Conservation (phyloP, 1,139 yeast species). For the Saccharomyces pastorianus region DNA sequence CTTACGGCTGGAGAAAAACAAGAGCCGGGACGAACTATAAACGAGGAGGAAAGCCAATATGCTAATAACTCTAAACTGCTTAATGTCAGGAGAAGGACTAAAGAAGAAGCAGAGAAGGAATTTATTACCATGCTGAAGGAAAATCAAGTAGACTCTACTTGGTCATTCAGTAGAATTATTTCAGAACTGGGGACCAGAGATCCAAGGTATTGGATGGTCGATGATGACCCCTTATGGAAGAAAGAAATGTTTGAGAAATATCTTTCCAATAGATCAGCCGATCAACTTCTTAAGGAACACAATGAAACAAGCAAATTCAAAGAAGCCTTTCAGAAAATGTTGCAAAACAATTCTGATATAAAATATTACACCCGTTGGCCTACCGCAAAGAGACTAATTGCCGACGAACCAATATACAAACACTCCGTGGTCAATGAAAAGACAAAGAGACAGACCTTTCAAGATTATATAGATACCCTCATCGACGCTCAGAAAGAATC, state of each 20-base stretch:
- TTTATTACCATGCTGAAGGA: constrained; percentile 49
- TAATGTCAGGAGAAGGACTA: constrained; percentile 14
- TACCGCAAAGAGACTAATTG: constrained; percentile 43
- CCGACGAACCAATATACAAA: constrained; percentile 59
- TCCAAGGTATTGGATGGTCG: constrained; percentile 62
- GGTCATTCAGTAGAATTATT: constrained; percentile 70
- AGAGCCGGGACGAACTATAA: not conserved
- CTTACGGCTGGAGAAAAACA: not conserved
- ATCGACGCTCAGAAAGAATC: constrained; percentile 34
- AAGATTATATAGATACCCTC: constrained; percentile 41
- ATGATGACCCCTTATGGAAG: constrained; percentile 51
- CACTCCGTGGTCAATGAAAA: constrained; percentile 55
- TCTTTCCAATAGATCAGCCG: constrained; percentile 46
- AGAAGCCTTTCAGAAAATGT: constrained; percentile 43
- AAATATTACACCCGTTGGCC: constrained; percentile 61
- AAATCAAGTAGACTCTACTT: constrained; percentile 55
- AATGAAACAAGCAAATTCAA: constrained; percentile 49
- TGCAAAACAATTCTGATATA: constrained; percentile 38
- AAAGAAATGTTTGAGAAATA: constrained; percentile 60
- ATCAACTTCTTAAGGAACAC: constrained; percentile 46
- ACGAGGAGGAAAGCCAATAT: constrained; percentile 6
- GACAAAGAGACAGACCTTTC: constrained; percentile 46
- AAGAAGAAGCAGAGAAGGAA: constrained; percentile 37
- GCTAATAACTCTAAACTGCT: constrained; percentile 15
- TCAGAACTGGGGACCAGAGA: constrained; percentile 45